Evolutionary conservation across 257 asterid species (phyloP).

Genomic region (Striga asiatica): DNA sequence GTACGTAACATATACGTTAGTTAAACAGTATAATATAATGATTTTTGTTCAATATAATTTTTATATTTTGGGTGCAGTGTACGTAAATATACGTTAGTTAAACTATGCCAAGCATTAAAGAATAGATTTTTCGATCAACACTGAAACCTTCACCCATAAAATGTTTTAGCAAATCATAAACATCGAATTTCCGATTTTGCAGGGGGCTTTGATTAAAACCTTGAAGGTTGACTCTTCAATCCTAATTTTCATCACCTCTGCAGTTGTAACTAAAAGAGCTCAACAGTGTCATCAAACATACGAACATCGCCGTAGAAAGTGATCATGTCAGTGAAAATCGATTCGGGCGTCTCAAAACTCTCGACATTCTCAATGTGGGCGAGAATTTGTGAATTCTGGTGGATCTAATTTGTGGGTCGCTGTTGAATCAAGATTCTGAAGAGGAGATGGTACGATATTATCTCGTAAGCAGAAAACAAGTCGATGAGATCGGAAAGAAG

Average conservation of each 20-base stretch:
- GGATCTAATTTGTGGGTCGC: conserved; percentile 23
- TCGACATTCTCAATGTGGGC: conserved; percentile 35
- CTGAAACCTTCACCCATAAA: conserved; percentile 44
- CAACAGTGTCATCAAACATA: conserved; percentile 39
- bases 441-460: conserved; percentile 41
- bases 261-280: conserved; percentile 35
- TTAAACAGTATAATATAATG: too few species aligned
- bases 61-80: too few species aligned
- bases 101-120: conserved; percentile 40
- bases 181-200: conserved; percentile 36
- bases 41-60: too few species aligned
- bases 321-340: conserved; percentile 43
- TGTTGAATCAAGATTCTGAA: conserved; percentile 27
- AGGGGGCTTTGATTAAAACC: conserved; percentile 56
- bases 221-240: conserved; percentile 46
- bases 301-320: conserved; percentile 37
- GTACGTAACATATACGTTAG: too few species aligned
- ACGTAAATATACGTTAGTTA: too few species aligned
- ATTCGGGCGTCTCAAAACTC: conserved; percentile 50
- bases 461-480: conserved; percentile 39
- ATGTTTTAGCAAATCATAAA: conserved; percentile 33
- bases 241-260: conserved; percentile 36
- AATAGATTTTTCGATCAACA: conserved; percentile 34
- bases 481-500: conserved; percentile 35
- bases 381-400: conserved; percentile 36